Percentiles rank a stretch among this genome's conserved stretches.
Evolutionary conservation across 805 yeast genomes (phyloP).

Genomic region (Suhomyces faveliae): DNA sequence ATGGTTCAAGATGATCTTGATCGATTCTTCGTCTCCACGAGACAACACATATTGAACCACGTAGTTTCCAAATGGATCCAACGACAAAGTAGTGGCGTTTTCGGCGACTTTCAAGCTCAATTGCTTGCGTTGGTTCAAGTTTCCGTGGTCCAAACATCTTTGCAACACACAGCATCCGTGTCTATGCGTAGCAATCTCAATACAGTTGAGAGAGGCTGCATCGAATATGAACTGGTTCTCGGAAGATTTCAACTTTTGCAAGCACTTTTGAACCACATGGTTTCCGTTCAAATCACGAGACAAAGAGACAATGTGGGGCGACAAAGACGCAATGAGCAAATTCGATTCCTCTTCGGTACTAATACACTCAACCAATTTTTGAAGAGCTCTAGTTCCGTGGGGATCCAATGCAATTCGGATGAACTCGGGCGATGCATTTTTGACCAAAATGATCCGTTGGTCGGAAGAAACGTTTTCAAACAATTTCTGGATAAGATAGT

Average conservation of each 20-base stretch:
- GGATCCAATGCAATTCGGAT: constrained; percentile 84
- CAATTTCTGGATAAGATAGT: constrained; percentile 87
- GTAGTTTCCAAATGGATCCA: constrained; percentile 96
- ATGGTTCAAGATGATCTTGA: constrained; percentile 34
- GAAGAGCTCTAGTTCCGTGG: constrained; percentile 95
- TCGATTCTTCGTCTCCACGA: constrained; percentile 40
- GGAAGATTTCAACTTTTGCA: constrained; percentile 64
- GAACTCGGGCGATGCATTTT: constrained; percentile 69
- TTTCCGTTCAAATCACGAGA: constrained; percentile 93
- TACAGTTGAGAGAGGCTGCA: constrained; percentile 70
- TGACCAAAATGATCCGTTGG: constrained; percentile 68
- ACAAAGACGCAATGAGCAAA: constrained; percentile 57
- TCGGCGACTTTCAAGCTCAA: constrained; percentile 67
- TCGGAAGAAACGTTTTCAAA: constrained; percentile 70
- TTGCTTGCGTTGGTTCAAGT: constrained; percentile 61
- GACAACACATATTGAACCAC: constrained; percentile 89
- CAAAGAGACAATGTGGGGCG: constrained; percentile 71
- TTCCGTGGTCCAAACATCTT: constrained; percentile 90
- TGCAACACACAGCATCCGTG: constrained; percentile 65
- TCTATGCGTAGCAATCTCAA: constrained; percentile 87
- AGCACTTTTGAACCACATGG: constrained; percentile 92
- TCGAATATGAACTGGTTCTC: constrained; percentile 88
- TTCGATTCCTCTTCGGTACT: constrained; percentile 67
- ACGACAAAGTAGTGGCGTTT: constrained; percentile 65
- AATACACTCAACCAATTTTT: constrained; percentile 84